These are phyloP conservation scores for Fraxinus americana DNA, from an alignment of 257 asterid genomes.

Conservation along the genomic window DNA sequence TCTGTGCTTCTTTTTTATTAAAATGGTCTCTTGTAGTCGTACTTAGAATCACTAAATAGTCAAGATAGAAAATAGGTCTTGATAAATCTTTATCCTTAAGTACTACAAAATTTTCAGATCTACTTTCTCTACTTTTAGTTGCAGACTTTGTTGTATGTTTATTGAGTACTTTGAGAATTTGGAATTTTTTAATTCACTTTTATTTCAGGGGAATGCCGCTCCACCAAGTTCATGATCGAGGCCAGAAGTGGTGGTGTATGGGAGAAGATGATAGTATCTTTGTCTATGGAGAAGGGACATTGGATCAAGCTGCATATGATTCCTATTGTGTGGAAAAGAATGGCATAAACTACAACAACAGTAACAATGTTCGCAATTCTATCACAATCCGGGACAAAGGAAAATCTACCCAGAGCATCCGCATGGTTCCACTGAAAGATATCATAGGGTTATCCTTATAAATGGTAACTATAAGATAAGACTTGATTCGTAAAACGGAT, in stretches of 20 bases:
- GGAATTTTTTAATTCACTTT: not conserved
- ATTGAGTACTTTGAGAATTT: not conserved
- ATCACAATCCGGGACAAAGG: not conserved
- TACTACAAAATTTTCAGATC: not conserved
- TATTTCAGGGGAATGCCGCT: not conserved
- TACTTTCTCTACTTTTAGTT: not conserved
- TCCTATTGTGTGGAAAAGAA: not conserved
- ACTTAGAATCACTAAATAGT: not conserved
- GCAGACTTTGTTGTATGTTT: not conserved
- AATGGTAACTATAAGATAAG: not conserved
- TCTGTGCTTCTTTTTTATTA: not conserved
- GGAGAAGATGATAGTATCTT: not conserved
- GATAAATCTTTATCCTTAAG: not conserved
- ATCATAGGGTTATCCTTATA: not conserved
- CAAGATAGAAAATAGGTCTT: not conserved
- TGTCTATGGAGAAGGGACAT: constrained; percentile 2
- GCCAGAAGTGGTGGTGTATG: constrained; percentile 3
- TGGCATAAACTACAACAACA: not conserved
- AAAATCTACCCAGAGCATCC: not conserved
- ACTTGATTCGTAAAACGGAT: not conserved
- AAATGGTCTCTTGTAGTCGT: not conserved
- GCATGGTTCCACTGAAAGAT: not conserved
- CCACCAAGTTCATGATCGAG: not conserved
- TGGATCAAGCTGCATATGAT: not conserved
- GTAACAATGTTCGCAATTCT: not conserved